phyloP scores from a whole-genome alignment of 345 rosid species.

The Populus tremula region DNA sequence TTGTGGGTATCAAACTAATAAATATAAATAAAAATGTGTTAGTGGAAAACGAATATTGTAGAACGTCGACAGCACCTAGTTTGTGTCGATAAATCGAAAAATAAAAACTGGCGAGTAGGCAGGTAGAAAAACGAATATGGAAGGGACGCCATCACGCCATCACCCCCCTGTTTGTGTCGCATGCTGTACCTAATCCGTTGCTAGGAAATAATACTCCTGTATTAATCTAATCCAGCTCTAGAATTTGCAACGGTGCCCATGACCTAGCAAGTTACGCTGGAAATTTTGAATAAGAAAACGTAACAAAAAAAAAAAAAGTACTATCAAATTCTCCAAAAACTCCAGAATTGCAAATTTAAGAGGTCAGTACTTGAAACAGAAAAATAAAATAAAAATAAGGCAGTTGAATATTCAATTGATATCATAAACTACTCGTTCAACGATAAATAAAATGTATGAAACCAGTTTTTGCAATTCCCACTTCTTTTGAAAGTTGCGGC shows the following conservation, averaged over 20 bases:
- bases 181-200: too few relatives aligned
- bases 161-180: too few relatives aligned
- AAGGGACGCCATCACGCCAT: too few relatives aligned
- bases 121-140: too few relatives aligned
- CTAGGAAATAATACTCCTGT: too few relatives aligned
- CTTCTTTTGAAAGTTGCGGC: slow-evolving; percentile 7
- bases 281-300: not conserved
- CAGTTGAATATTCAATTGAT: slow-evolving; percentile 6
- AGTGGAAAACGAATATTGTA: not conserved
- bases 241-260: not conserved
- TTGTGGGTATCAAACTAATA: too few relatives aligned
- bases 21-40: too few relatives aligned
- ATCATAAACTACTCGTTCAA: slow-evolving; percentile 20
- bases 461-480: slow-evolving; percentile 15
- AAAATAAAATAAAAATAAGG: not conserved
- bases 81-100: too few relatives aligned
- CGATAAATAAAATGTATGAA: slow-evolving; percentile 7
- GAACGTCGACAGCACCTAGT: too few relatives aligned
- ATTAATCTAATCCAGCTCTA: not conserved
- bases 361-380: not conserved
- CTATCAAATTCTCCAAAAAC: slow-evolving; percentile 15
- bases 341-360: not conserved
- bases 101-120: too few relatives aligned
- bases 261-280: not conserved
- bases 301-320: not conserved